Conservation (phyloP, 2,329 filamentous ascomycete genomes). For the Hypoxylon sp. region DNA sequence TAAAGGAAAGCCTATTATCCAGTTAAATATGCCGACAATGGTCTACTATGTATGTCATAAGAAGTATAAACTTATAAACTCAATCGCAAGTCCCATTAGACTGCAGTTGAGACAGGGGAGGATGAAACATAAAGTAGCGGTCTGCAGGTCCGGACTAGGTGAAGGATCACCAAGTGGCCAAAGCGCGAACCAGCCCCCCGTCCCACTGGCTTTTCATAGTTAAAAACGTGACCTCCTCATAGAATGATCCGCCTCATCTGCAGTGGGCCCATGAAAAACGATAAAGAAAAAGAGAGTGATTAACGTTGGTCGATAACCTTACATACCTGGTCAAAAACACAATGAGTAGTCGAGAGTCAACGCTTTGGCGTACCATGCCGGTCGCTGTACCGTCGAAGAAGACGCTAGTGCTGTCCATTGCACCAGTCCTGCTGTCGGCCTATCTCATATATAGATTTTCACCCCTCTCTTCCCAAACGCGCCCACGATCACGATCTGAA, state of each 20-base stretch:
- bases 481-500: slow-evolving; percentile 16
- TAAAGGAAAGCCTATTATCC: not conserved
- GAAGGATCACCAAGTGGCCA: slow-evolving; percentile 24
- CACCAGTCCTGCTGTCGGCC: slow-evolving; percentile 33
- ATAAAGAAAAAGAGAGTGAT: slow-evolving; percentile 11
- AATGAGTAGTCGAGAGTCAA: slow-evolving; percentile 1
- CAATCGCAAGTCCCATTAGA: slow-evolving; percentile 27
- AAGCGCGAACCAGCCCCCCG: slow-evolving; percentile 26
- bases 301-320: slow-evolving; percentile 17
- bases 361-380: slow-evolving; percentile 15
- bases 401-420: slow-evolving; percentile 38
- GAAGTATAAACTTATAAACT: slow-evolving; percentile 21
- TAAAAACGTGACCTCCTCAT: slow-evolving; percentile 38
- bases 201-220: slow-evolving; percentile 22
- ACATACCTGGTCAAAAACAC: not conserved
- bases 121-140: slow-evolving; percentile 32
- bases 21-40: not conserved
- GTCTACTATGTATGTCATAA: not conserved
- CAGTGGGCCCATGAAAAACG: slow-evolving; percentile 24
- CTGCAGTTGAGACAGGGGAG: slow-evolving; percentile 13
- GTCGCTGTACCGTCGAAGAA: slow-evolving; percentile 27
- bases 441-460: slow-evolving; percentile 41
- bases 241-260: slow-evolving; percentile 22
- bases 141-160: slow-evolving; percentile 25
- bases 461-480: slow-evolving; percentile 29